Evolutionary conservation across 441 rosid genomes (phyloP).

Genomic region (Aquilaria agallochum): DNA sequence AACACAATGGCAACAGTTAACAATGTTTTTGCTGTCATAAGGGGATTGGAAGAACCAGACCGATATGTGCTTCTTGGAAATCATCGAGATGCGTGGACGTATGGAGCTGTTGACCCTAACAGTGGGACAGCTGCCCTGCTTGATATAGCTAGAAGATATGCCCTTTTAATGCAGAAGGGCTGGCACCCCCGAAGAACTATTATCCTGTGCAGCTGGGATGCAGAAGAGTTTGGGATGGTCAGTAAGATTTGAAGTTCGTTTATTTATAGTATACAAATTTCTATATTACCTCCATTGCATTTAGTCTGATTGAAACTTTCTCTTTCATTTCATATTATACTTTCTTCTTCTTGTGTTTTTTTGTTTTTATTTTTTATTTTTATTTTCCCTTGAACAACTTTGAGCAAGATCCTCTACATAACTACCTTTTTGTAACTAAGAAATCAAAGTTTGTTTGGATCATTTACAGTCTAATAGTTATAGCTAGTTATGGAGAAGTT

Average conservation of each 20-base stretch:
- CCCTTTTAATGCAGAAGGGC: slow-evolving; percentile 56
- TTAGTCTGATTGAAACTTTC: too few species aligned
- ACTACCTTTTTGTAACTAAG: too few species aligned
- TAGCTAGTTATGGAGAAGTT: too few species aligned
- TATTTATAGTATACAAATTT: slow-evolving; percentile 1
- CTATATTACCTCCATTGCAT: too few species aligned
- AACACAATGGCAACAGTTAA: slow-evolving; percentile 51
- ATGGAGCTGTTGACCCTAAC: slow-evolving; percentile 97
- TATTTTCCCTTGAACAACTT: not conserved
- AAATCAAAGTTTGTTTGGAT: too few species aligned
- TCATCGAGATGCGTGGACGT: slow-evolving; percentile 97
- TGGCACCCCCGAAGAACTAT: slow-evolving; percentile 92
- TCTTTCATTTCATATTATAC: too few species aligned
- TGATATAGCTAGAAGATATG: slow-evolving; percentile 73
- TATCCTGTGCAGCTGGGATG: slow-evolving; percentile 92
- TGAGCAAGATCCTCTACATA: not conserved
- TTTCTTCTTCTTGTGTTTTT: not conserved
- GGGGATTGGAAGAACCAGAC: slow-evolving; percentile 74
- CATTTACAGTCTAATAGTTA: too few species aligned
- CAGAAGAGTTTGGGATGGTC: slow-evolving; percentile 98
- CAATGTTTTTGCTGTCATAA: slow-evolving; percentile 63
- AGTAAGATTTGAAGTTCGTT: slow-evolving; percentile 30
- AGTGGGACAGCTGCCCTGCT: slow-evolving; percentile 96
- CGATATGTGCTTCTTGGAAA: slow-evolving; percentile 85
- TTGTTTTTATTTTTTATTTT: not conserved